phyloP scores from a whole-genome alignment of 2,329 filamentous ascomycete species.

The Alternaria panax region DNA sequence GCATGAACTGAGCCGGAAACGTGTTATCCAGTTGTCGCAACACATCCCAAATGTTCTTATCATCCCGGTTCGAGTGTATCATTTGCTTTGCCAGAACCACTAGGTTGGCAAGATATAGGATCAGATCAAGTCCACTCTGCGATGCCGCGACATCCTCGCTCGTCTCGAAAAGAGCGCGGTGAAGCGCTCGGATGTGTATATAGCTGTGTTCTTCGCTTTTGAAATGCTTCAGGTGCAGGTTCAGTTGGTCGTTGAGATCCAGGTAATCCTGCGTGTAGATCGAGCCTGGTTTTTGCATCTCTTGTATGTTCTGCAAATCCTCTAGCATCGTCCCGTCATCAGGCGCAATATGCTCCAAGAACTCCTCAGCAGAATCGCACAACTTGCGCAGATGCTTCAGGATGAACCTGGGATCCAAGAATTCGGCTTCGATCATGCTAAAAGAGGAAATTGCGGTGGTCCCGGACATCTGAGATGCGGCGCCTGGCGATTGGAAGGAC shows the following conservation, averaged over 20 bases:
- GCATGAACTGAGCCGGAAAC: slow-evolving; percentile 48
- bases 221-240: slow-evolving; percentile 48
- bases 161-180: slow-evolving; percentile 50
- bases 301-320: slow-evolving; percentile 33
- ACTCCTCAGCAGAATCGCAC: slow-evolving; percentile 35
- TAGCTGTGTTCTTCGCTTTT: slow-evolving; percentile 50
- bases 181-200: slow-evolving; percentile 50
- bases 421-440: slow-evolving; percentile 53
- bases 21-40: slow-evolving; percentile 43
- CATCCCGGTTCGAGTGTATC: slow-evolving; percentile 37
- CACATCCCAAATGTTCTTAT: slow-evolving; percentile 39
- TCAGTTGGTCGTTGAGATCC: slow-evolving; percentile 44
- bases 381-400: slow-evolving; percentile 52
- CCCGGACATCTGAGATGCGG: slow-evolving; percentile 54
- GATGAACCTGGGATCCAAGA: slow-evolving; percentile 53
- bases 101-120: slow-evolving; percentile 57
- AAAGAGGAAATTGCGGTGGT: slow-evolving; percentile 58
- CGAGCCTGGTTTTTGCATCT: slow-evolving; percentile 48
- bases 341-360: slow-evolving; percentile 43
- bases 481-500: slow-evolving; percentile 45
- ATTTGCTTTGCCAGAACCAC: slow-evolving; percentile 52
- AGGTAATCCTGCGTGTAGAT: slow-evolving; percentile 50
- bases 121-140: slow-evolving; percentile 47
- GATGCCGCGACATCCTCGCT: slow-evolving; percentile 24
- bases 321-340: slow-evolving; percentile 29